These are phyloP conservation scores for Mucor sp. DNA, from an alignment of 371 early-diverging fungal species.

Conservation along the genomic window DNA sequence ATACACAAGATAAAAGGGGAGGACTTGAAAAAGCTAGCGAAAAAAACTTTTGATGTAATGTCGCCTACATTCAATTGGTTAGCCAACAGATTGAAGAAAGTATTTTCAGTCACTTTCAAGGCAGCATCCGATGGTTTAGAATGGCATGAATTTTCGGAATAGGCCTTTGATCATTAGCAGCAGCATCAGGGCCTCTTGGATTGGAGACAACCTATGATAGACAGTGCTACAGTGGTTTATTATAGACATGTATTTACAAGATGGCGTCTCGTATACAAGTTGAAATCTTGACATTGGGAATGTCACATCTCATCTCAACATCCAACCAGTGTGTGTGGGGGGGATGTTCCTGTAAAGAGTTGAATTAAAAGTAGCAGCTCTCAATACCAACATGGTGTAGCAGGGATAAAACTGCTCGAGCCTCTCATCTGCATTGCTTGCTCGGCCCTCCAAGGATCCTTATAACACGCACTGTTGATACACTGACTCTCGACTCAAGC, in stretches of 20 bases:
- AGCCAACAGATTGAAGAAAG: neutral
- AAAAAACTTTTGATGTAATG: slow-evolving; percentile 9
- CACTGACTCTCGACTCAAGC: neutral
- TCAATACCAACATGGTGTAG: neutral
- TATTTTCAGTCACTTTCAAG: slow-evolving; percentile 2
- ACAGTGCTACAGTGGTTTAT: too few relatives aligned
- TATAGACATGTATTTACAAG: neutral
- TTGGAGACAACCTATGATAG: neutral
- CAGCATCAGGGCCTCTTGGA: neutral
- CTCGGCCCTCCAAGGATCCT: too few relatives aligned
- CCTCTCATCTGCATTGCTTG: too few relatives aligned
- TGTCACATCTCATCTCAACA: neutral
- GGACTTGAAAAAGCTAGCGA: neutral
- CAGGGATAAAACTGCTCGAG: neutral
- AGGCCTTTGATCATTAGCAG: neutral
- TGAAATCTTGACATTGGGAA: neutral
- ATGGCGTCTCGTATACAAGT: neutral
- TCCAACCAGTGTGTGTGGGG: neutral
- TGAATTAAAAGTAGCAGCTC: neutral
- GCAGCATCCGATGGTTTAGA: neutral
- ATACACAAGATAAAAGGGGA: slow-evolving; percentile 8
- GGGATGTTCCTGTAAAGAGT: neutral
- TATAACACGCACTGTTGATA: too few relatives aligned
- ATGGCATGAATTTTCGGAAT: neutral
- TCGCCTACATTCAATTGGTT: neutral